Evolutionary conservation across 345 rosid species (phyloP).

Genomic region (Nephelium lappaceum): DNA sequence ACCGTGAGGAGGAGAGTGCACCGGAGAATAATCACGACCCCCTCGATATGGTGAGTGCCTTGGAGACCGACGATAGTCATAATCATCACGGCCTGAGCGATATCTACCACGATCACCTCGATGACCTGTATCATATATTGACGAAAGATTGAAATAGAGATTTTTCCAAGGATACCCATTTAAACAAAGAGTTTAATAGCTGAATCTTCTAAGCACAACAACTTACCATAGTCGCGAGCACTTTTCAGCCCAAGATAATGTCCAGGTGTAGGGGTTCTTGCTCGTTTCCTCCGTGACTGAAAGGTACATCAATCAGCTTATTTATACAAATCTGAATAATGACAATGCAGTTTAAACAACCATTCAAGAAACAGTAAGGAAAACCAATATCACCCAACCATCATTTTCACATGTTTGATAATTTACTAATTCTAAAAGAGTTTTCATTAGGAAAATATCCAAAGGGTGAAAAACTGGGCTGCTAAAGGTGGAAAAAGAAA

Average conservation of each 20-base stretch:
- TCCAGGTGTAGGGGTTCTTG: constrained; percentile 98
- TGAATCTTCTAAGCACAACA: neutral
- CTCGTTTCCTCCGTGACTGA: constrained; percentile 97
- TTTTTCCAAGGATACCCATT: neutral
- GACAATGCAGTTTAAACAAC: neutral
- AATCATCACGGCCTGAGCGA: constrained; percentile 64
- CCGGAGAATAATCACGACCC: constrained; percentile 70
- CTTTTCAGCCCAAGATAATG: constrained; percentile 97
- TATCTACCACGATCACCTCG: constrained; percentile 57
- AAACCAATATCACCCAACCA: constrained; percentile 25
- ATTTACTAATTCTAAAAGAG: neutral
- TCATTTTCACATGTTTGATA: constrained; percentile 14
- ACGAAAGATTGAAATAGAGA: neutral
- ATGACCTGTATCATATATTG: constrained; percentile 31
- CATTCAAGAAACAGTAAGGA: neutral
- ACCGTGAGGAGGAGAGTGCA: constrained; percentile 67
- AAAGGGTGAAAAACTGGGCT: constrained; percentile 12
- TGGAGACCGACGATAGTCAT: constrained; percentile 66
- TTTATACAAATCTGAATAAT: neutral
- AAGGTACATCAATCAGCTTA: constrained; percentile 30
- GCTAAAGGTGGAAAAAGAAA: constrained; percentile 20
- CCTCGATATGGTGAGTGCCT: constrained; percentile 75
- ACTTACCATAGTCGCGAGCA: constrained; percentile 71
- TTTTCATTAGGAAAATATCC: constrained; percentile 1
- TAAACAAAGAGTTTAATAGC: neutral